A percentile compares a stretch with the other conserved stretches of the same genome.
phyloP scores from a whole-genome alignment of 2,329 filamentous ascomycete species.

The Colletotrichum zoysiae region DNA sequence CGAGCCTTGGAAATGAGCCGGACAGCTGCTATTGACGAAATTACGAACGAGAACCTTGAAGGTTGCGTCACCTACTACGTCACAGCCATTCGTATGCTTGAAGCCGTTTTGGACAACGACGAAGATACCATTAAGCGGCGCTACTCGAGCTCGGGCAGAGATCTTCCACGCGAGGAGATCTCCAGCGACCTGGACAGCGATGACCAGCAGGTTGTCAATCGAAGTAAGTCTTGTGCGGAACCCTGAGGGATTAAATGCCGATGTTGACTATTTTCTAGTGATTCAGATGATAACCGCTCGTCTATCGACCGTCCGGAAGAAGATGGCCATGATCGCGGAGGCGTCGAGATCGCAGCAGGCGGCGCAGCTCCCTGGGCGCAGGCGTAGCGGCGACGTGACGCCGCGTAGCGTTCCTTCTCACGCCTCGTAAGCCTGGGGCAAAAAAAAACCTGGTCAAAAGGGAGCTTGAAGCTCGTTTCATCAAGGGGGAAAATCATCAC shows the following conservation, averaged over 20 bases:
- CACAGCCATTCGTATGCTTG: conserved; percentile 93
- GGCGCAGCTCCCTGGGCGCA: conserved; percentile 57
- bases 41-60: conserved; percentile 87
- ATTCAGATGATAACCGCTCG: conserved; percentile 73
- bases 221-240: conserved; percentile 65
- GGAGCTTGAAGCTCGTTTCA: neutral
- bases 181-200: conserved; percentile 71
- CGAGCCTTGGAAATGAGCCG: conserved; percentile 97
- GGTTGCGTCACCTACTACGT: conserved; percentile 94
- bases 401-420: conserved; percentile 67
- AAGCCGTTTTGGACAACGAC: conserved; percentile 91
- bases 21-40: conserved; percentile 93
- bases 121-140: conserved; percentile 64
- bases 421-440: conserved; percentile 50
- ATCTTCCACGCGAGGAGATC: conserved; percentile 56
- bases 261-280: conserved; percentile 58
- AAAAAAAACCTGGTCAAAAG: neutral
- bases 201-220: conserved; percentile 79
- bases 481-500: conserved; percentile 7
- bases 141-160: conserved; percentile 55
- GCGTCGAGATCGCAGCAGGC: conserved; percentile 64
- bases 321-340: conserved; percentile 71
- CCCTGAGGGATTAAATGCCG: too few species aligned
- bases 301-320: conserved; percentile 68
- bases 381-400: conserved; percentile 68